Evolutionary conservation across 176 grass and related monocot species (phyloP), one percentile per base, ranked within the genome.

Genomic region (Raddia guianensis): DNA sequence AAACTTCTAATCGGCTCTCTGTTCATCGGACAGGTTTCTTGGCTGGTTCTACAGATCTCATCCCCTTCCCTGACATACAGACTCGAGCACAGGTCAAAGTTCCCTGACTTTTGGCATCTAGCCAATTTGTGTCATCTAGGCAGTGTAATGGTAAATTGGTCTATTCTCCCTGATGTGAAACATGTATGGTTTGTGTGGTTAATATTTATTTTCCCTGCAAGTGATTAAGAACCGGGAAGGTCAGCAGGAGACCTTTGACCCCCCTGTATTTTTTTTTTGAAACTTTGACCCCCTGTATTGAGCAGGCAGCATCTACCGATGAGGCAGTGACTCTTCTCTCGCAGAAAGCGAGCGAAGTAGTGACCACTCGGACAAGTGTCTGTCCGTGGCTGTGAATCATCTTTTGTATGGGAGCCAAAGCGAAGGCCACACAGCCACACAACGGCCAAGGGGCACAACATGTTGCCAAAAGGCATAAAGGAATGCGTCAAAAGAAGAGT

Each of bases 41-140:
- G 47, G 87, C 45, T 82, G 66, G 73, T 82, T 90, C 78, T 82
- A 8, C 19, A 45, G 66, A 90, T 81, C 78, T 86, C 59, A 73
- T 55, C 55, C 68, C 84, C 45, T 66, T 44, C 67, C 18, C 43
- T 76, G 14, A 37, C 58, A 51, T 67, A 27, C 27, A 57, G 82
- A 73, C 72, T n/a, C 58, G 19, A 42, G 74, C 67, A 8, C 51
- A 19, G 21, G 88, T 82, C 83, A 82, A 74, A 66, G 67, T 44
- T 77, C 13, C 63, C 67, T 15, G 73, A 52, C 4, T 47, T 72
- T 64, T 13, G 66, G 61, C 50, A 66, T 71, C 66, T 52, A 33
- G 72, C 49, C 68, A 72, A 21, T 67, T 68, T 37, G 58, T 73
- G 73, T 66, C 49, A 77, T 35, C 66, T 45, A 63, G 16, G 34